phyloP scores from a whole-genome alignment of 1,284 basidiomycete species.

The Inonotus obliquus region DNA sequence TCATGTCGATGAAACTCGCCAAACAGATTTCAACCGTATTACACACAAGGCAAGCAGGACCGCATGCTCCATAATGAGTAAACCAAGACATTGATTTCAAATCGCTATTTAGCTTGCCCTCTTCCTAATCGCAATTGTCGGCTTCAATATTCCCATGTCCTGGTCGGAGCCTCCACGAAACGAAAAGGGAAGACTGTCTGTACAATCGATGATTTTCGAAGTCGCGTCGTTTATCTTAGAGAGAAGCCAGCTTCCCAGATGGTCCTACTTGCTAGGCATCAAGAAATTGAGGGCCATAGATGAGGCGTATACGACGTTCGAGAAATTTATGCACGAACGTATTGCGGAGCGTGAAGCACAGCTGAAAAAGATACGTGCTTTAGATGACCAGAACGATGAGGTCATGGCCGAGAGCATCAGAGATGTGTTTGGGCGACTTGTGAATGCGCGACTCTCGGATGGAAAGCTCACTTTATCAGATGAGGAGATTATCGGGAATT shows the following conservation, averaged over 20 bases:
- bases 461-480: constrained; percentile 16
- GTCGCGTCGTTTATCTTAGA: constrained; percentile 8
- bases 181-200: constrained; percentile 10
- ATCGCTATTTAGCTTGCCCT: constrained; percentile 8
- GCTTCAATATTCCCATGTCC: constrained; percentile 15
- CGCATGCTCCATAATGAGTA: too few relatives aligned
- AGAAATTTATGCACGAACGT: constrained; percentile 13
- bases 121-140: constrained; percentile 15
- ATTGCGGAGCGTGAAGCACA: constrained; percentile 9
- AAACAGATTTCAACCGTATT: background rate
- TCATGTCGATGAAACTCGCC: constrained; percentile 11
- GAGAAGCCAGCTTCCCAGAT: constrained; percentile 5
- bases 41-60: background rate
- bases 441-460: constrained; percentile 14
- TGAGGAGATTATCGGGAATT: constrained; percentile 21
- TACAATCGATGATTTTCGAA: constrained; percentile 14
- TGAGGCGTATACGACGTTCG: constrained; percentile 14
- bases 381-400: background rate
- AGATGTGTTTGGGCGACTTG: constrained; percentile 17
- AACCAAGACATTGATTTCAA: too few relatives aligned
- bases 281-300: constrained; percentile 8
- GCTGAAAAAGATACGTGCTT: constrained; percentile 2
- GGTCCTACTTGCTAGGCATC: constrained; percentile 8
- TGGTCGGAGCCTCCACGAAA: constrained; percentile 12
- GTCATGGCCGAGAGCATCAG: constrained; percentile 13